A percentile compares a stretch with the other conserved stretches of the same genome.
Evolutionary conservation across 495 filamentous ascomycete species (phyloP).

Genomic region (Neurospora sp.): DNA sequence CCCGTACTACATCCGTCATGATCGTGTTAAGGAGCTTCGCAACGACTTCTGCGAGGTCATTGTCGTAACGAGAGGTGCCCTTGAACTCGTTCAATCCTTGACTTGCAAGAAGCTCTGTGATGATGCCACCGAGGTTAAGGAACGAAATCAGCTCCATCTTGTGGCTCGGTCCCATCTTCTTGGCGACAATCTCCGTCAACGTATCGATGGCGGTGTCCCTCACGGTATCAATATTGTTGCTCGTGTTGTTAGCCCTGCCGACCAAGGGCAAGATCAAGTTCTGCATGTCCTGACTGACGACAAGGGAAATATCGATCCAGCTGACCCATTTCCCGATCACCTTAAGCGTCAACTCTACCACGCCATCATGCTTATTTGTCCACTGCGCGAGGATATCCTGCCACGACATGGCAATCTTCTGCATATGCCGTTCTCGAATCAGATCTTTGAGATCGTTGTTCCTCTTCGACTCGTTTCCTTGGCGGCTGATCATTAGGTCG

Average conservation of each 20-base stretch:
- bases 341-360: slow-evolving; percentile 80
- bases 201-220: slow-evolving; percentile 83
- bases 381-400: slow-evolving; percentile 80
- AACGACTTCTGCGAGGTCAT: slow-evolving; percentile 85
- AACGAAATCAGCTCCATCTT: slow-evolving; percentile 91
- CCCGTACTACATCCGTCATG: slow-evolving; percentile 73
- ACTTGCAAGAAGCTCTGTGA: slow-evolving; percentile 70
- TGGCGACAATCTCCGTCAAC: slow-evolving; percentile 88
- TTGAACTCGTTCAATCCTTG: slow-evolving; percentile 67
- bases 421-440: slow-evolving; percentile 71
- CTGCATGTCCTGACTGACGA: slow-evolving; percentile 81
- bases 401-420: slow-evolving; percentile 80
- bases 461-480: slow-evolving; percentile 61
- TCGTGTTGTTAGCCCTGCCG: slow-evolving; percentile 41
- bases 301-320: slow-evolving; percentile 92
- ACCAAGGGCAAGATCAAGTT: slow-evolving; percentile 72
- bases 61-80: slow-evolving; percentile 78
- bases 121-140: slow-evolving; percentile 72
- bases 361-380: slow-evolving; percentile 56
- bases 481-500: slow-evolving; percentile 72
- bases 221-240: slow-evolving; percentile 53
- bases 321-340: slow-evolving; percentile 90
- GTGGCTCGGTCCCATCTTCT: slow-evolving; percentile 91
- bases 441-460: slow-evolving; percentile 84
- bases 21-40: slow-evolving; percentile 93